A percentile compares a stretch with the other conserved stretches of the same genome.
These are phyloP conservation scores for Pistacia integerrima DNA, from an alignment of 345 rosid genomes.

Conservation along the genomic window DNA sequence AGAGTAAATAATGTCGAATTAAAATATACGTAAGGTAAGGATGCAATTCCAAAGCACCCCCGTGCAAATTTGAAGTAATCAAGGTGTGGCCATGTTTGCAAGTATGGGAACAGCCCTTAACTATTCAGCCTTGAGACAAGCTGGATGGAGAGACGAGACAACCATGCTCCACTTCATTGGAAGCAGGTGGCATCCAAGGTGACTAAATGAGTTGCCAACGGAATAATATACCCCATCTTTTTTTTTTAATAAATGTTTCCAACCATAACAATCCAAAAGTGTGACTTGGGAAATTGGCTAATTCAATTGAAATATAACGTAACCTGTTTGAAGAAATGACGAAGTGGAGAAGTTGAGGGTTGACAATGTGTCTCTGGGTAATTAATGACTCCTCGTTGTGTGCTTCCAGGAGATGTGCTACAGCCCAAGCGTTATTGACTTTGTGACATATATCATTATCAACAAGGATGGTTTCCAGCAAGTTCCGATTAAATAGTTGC, in stretches of 20 bases:
- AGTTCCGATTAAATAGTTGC: background rate
- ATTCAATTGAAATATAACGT: no score
- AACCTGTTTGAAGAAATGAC: background rate
- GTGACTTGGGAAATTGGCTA: no score
- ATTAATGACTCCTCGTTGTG: background rate
- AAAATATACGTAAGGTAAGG: background rate
- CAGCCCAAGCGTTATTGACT: background rate
- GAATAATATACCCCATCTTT: background rate
- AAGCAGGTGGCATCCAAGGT: slow-evolving; percentile 19
- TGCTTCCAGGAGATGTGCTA: background rate
- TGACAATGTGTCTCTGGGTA: background rate
- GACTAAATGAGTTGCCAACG: slow-evolving; percentile 9
- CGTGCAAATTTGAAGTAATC: background rate
- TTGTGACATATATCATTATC: background rate
- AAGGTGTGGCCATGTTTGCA: slow-evolving; percentile 24
- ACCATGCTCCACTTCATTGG: slow-evolving; percentile 15
- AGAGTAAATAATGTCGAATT: background rate
- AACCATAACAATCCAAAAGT: no score
- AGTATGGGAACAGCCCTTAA: slow-evolving; percentile 24
- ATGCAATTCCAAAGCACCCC: background rate
- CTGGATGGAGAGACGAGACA: slow-evolving; percentile 3
- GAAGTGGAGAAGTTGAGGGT: background rate
- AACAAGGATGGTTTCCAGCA: background rate
- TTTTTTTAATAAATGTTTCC: background rate
- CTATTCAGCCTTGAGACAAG: slow-evolving; percentile 11